A percentile compares a stretch with the other conserved stretches of the same genome.
Conservation (phyloP, 805 yeast genomes). For the Kodamaea fukazawae region DNA sequence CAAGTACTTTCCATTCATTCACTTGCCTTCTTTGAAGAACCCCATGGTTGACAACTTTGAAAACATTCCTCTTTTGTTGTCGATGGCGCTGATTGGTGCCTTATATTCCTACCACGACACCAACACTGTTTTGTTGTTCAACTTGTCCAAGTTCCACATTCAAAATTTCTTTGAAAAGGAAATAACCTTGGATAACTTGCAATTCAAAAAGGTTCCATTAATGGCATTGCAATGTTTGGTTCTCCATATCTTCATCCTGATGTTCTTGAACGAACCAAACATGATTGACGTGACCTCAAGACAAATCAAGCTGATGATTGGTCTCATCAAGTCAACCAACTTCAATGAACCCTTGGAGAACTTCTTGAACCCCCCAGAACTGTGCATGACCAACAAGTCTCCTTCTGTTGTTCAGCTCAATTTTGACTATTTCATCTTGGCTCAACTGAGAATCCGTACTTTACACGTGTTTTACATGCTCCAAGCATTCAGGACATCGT, state of each 20-base stretch:
- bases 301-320: constrained; percentile 53
- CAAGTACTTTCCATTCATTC: constrained; percentile 81
- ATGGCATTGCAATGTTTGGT: constrained; percentile 57
- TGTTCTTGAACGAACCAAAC: constrained; percentile 52
- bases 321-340: constrained; percentile 51
- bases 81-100: constrained; percentile 89
- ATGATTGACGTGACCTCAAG: constrained; percentile 52
- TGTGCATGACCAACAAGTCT: constrained; percentile 8
- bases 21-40: constrained; percentile 54
- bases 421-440: constrained; percentile 51
- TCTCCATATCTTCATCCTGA: constrained; percentile 53
- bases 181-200: constrained; percentile 43
- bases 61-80: constrained; percentile 63
- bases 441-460: constrained; percentile 56
- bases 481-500: constrained; percentile 38
- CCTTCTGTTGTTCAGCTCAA: constrained; percentile 32
- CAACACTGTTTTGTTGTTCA: constrained; percentile 69
- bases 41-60: constrained; percentile 41
- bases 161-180: constrained; percentile 62
- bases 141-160: constrained; percentile 62
- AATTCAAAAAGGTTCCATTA: constrained; percentile 52
- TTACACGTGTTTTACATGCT: constrained; percentile 50
- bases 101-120: constrained; percentile 76
- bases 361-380: constrained; percentile 41
- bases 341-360: constrained; percentile 50